Base-by-base conservation (phyloP, 306 rosid genomes). In the Quercus parvula region DNA sequence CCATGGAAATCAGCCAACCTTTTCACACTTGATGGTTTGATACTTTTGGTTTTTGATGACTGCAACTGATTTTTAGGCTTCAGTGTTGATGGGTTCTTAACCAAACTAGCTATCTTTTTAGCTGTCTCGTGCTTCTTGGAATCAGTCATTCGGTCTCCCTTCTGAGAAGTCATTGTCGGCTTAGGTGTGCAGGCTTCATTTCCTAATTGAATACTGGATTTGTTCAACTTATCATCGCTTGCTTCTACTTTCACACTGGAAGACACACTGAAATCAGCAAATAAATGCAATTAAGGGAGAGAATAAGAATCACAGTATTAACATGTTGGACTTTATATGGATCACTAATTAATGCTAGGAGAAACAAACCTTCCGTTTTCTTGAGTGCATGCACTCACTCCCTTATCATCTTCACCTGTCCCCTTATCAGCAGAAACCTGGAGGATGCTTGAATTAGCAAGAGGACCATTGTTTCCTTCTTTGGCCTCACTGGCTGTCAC, bases 181-280 rank as follows among this genome's bases (percentile, higher is more conserved):
- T 83, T 81, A 54, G 99, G 97, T 11, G 99, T 91, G 88, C 89
- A 87, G 56, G 81, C 93, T 77, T 86, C 93, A 59, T 80, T 89
- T 81, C 70, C 85, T 68, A 75, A 83, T 67, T 83, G 89, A 86
- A 28, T 76, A 27, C 24, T 51, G 31, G 73, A 51, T 70, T 75
- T 75, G 49, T 30, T 75, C 79, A 63, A 82, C 70, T 75, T 78
- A 20, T 56, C 71, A 17, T 19, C 14, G 6, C 25, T 72, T 31
- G 63, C 22, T 59, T 59, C 56, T 52, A 55, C 61, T 66, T 24
- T 68, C n/a, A 30, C 75, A 30, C 74, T 77, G 12, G 75, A 67
- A 67, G 94, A 83, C 80, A 64, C 85, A 20, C 84, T 85, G 82
- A 74, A 73, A 81, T 38, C 33, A 77, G 44, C 70, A 73, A 27